Conservation (phyloP, 306 rosid species). For the Comarum palustre region DNA sequence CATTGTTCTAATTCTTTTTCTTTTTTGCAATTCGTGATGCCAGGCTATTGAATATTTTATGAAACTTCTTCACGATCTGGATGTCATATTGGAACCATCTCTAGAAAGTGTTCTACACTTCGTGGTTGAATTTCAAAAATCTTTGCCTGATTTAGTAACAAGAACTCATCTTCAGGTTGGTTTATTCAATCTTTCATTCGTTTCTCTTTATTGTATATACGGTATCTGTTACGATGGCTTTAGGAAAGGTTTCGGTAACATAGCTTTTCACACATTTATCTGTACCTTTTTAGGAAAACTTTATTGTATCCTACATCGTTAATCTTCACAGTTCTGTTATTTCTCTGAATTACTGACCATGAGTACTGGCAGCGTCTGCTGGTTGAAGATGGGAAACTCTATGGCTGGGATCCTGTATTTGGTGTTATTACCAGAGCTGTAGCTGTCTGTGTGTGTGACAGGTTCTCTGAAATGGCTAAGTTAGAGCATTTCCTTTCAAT, state of each 20-base stretch:
- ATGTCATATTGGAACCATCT: conserved; percentile 59
- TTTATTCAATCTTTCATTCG: conserved; percentile 17
- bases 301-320: conserved; percentile 4
- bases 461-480: too few relatives aligned
- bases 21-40: conserved; percentile 22
- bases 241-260: neutral
- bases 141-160: conserved; percentile 88
- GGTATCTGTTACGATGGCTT: conserved; percentile 11
- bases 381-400: conserved; percentile 89
- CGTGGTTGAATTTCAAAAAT: conserved; percentile 83
- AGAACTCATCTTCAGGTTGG: conserved; percentile 95
- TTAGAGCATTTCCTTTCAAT: too few relatives aligned
- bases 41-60: conserved; percentile 85
- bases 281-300: neutral
- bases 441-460: too few relatives aligned
- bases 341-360: conserved; percentile 33
- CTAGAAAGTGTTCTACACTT: conserved; percentile 72
- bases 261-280: neutral
- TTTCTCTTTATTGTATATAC: conserved; percentile 13
- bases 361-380: conserved; percentile 67
- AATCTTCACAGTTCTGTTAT: conserved; percentile 12
- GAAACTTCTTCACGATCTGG: conserved; percentile 82
- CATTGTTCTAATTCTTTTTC: conserved; percentile 23
- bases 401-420: conserved; percentile 69
- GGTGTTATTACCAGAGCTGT: conserved; percentile 69